Conservation (phyloP, 2,329 filamentous ascomycete genomes). For the Fusarium cicatricum region DNA sequence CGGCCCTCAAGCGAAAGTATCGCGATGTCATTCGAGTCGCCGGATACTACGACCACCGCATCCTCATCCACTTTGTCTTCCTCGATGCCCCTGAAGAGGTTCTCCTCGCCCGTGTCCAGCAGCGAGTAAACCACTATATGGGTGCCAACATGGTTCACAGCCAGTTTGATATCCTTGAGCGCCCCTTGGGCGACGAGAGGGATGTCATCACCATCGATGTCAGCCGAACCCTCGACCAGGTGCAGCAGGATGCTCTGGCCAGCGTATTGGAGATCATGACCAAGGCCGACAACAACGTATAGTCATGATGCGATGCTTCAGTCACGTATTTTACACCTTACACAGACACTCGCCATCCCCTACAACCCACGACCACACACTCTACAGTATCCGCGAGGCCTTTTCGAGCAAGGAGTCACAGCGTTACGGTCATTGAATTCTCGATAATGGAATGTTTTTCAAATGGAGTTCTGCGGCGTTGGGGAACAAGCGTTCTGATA, state of each 20-base stretch:
- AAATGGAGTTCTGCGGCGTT: constrained; percentile 28
- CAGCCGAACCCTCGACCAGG: constrained; percentile 63
- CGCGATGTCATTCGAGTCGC: constrained; percentile 88
- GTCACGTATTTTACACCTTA: constrained; percentile 1
- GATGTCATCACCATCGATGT: constrained; percentile 80
- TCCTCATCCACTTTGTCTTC: constrained; percentile 93
- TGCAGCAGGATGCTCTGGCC: constrained; percentile 67
- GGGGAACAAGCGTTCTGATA: constrained; percentile 9
- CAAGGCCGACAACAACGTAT: constrained; percentile 34
- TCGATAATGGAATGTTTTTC: constrained; percentile 23
- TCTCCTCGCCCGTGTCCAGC: constrained; percentile 77
- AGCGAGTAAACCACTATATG: constrained; percentile 90
- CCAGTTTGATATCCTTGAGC: constrained; percentile 89
- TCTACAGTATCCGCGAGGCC: constrained; percentile 22
- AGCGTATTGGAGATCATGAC: constrained; percentile 63
- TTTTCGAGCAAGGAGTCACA: constrained; percentile 40
- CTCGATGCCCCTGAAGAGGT: constrained; percentile 80
- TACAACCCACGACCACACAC: constrained; percentile 3
- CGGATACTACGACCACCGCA: constrained; percentile 74
- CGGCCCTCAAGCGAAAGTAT: constrained; percentile 96
- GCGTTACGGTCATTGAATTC: constrained; percentile 35
- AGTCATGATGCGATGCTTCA: constrained; percentile 2
- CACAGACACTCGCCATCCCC: not conserved
- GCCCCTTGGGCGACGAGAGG: constrained; percentile 73
- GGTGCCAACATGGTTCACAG: constrained; percentile 94